These are phyloP conservation scores for Sporothrix humicola DNA, from an alignment of 2,329 filamentous ascomycete species.

Conservation along the genomic window DNA sequence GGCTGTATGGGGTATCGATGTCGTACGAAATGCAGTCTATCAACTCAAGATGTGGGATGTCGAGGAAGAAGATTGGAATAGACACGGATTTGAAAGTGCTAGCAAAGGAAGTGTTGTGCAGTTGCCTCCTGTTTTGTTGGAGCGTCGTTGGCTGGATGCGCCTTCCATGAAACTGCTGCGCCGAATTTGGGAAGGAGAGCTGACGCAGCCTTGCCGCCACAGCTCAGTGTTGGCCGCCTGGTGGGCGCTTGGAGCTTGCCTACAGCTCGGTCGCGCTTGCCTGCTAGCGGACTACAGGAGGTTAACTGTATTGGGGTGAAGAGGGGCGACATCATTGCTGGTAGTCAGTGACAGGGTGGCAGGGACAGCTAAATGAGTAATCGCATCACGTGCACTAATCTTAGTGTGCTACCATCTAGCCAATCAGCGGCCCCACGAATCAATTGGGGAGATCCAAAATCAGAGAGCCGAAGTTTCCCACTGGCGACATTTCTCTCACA, in stretches of 20 bases:
- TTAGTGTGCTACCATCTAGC: background rate
- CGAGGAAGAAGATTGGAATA: background rate
- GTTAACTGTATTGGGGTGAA: background rate
- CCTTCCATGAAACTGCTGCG: slow-evolving; percentile 22
- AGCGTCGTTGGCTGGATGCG: slow-evolving; percentile 22
- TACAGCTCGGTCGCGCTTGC: slow-evolving; percentile 18
- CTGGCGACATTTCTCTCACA: slow-evolving; percentile 32
- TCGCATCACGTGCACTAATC: slow-evolving; percentile 31
- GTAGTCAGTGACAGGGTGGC: background rate
- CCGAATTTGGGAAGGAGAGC: slow-evolving; percentile 18
- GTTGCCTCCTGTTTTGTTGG: slow-evolving; percentile 18
- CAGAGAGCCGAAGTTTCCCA: slow-evolving; percentile 37
- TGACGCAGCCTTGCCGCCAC: slow-evolving; percentile 39
- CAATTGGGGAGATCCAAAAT: slow-evolving; percentile 35
- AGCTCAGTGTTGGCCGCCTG: background rate
- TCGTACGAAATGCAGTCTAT: background rate
- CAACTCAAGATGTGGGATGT: background rate
- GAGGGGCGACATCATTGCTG: background rate
- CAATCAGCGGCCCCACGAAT: slow-evolving; percentile 37
- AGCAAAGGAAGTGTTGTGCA: background rate
- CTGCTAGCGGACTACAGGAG: background rate
- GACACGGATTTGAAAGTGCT: background rate
- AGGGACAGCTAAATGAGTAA: slow-evolving; percentile 31
- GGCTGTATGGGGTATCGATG: background rate
- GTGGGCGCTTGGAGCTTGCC: background rate